Evolutionary conservation across 2,329 filamentous ascomycete species (phyloP).

Genomic region (Stagonosporopsis tanaceti): DNA sequence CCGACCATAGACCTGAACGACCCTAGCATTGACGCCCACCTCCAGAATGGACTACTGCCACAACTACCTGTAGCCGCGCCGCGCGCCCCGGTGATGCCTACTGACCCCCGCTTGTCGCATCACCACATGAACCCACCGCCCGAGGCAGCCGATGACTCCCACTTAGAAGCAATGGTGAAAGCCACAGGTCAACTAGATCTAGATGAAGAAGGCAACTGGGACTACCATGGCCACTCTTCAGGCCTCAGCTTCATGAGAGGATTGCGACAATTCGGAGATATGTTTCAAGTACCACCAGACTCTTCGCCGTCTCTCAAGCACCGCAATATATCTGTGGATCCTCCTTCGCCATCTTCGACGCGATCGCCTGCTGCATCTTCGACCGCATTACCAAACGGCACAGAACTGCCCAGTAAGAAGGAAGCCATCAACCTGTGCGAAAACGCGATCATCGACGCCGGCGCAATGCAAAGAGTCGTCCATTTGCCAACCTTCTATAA

Average conservation of each 20-base stretch:
- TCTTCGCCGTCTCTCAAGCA: slow-evolving; percentile 65
- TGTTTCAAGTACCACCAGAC: slow-evolving; percentile 71
- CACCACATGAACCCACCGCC: slow-evolving; percentile 27
- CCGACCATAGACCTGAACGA: slow-evolving; percentile 87
- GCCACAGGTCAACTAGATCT: slow-evolving; percentile 90
- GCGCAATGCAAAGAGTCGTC: slow-evolving; percentile 73
- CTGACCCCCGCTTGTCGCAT: slow-evolving; percentile 32
- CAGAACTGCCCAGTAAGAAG: slow-evolving; percentile 72
- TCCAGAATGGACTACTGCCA: slow-evolving; percentile 70
- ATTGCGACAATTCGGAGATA: slow-evolving; percentile 84
- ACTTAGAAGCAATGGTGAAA: slow-evolving; percentile 93
- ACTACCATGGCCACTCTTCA: slow-evolving; percentile 94
- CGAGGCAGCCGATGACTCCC: slow-evolving; percentile 62
- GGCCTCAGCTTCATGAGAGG: slow-evolving; percentile 86
- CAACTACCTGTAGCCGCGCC: slow-evolving; percentile 43
- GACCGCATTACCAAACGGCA: slow-evolving; percentile 43
- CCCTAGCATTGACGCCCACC: slow-evolving; percentile 78
- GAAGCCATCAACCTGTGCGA: slow-evolving; percentile 65
- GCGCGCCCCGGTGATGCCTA: slow-evolving; percentile 32
- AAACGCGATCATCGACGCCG: slow-evolving; percentile 68
- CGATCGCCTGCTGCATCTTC: slow-evolving; percentile 67
- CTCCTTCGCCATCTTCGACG: slow-evolving; percentile 74
- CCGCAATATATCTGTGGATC: slow-evolving; percentile 63
- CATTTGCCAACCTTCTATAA: slow-evolving; percentile 84
- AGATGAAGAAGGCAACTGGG: slow-evolving; percentile 89